Evolutionary conservation across 2,329 filamentous ascomycete genomes (phyloP).

Genomic region (Blastomyces gilchristii): DNA sequence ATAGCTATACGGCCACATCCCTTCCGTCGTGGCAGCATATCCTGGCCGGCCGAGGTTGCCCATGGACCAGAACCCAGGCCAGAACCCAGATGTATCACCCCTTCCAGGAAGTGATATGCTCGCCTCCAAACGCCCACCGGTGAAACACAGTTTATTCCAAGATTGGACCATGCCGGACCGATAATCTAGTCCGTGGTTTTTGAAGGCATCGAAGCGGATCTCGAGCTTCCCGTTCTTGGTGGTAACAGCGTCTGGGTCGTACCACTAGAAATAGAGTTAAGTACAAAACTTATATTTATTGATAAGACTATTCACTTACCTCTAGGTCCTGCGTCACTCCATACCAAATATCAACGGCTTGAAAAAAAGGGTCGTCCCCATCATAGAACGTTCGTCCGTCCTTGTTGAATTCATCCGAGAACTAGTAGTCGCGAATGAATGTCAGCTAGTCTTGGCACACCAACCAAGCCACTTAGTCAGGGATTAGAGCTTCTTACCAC

Average conservation of each 20-base stretch:
- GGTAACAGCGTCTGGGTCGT: conserved; percentile 56
- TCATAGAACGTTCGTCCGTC: conserved; percentile 60
- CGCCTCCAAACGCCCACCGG: conserved; percentile 58
- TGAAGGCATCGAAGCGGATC: conserved; percentile 54
- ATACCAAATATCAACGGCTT: conserved; percentile 61
- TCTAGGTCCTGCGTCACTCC: conserved; percentile 60
- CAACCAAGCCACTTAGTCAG: neutral
- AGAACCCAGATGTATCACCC: conserved; percentile 58
- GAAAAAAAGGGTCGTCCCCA: conserved; percentile 58
- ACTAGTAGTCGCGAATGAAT: conserved; percentile 33
- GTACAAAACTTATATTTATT: neutral
- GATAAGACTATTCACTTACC: conserved; percentile 29
- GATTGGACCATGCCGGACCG: conserved; percentile 65
- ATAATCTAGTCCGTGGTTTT: conserved; percentile 56
- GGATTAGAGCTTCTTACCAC: conserved; percentile 39
- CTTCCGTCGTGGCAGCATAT: conserved; percentile 59
- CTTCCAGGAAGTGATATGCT: conserved; percentile 59
- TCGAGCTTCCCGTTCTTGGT: conserved; percentile 54
- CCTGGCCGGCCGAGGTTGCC: conserved; percentile 61
- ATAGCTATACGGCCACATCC: conserved; percentile 66
- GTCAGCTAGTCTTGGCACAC: neutral
- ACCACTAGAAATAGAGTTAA: conserved; percentile 44
- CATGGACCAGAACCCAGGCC: conserved; percentile 69
- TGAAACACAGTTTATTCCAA: conserved; percentile 66
- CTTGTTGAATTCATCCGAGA: conserved; percentile 62